Evolutionary conservation across 78 protist species (phyloP), one percentile per base, ranked within the genome.

Genomic region (Mastigamoeba balamuthi): DNA sequence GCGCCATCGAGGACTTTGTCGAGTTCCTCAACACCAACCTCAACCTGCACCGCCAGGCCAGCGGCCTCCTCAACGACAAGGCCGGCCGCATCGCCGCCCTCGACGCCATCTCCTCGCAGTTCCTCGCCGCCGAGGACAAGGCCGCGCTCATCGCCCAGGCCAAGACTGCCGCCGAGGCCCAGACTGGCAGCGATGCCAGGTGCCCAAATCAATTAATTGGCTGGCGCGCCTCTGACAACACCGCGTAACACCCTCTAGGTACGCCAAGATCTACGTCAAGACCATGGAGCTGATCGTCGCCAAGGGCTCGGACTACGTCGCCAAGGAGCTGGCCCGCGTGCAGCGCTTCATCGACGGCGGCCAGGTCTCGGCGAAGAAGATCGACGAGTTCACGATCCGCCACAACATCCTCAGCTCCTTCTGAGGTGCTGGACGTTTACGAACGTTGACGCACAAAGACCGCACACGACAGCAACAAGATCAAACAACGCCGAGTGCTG

Each of bases 81-180:
- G 88, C 91, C 41, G 91, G 91, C 36, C 84, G 82, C 76, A 48
- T 82, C 63, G 81, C 39, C 33, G 33, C 37, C n/a, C 75, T 87
- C 52, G 87, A 78, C 40, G 78, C 25, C 8, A 7, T 87, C 41
- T 87, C 85, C 40, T 0, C 74, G n/a, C 70, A 69, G 68, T 78
- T 82, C 48, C 44, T 86, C n/a, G 77, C 35, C 9, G 73, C 86
- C 73, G 52, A 81, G 6, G 81, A 66, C 35, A 67, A 72, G 63
- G 75, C 27, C 7, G 70, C 71, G 28, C 23, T 82, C 72, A 27
- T 73, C 27, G 74, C 40, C 6, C 58, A 37, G 42, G 91, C 88
- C 41, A 33, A 69, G 53, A 65, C 64, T 29, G 27, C 68, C 40
- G 80, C 72, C 64, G 58, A 29, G 0, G 9, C 53, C 0, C 72